These are phyloP conservation scores for Mycosphaerelloides madeirae DNA, from an alignment of 2,329 filamentous ascomycete species.

Conservation along the genomic window DNA sequence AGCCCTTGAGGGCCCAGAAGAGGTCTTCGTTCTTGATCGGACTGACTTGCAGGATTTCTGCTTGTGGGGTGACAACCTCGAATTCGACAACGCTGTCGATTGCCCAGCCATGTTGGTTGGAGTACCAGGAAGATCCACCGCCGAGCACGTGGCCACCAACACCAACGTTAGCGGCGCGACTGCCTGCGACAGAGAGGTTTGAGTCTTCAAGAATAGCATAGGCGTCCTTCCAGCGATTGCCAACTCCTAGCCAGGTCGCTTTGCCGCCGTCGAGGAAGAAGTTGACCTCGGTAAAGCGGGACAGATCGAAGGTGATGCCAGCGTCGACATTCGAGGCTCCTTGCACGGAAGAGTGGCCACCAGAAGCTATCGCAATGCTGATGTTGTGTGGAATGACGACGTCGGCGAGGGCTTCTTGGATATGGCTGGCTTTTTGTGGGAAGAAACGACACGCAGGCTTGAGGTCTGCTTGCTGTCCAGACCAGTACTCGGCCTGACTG, in stretches of 20 bases:
- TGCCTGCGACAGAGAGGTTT: conserved; percentile 42
- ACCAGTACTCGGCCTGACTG: conserved; percentile 10
- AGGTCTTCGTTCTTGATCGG: conserved; percentile 20
- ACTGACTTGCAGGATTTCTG: conserved; percentile 18
- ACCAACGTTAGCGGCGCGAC: conserved; percentile 41
- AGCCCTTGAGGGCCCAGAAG: conserved; percentile 27
- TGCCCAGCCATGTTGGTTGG: conserved; percentile 45
- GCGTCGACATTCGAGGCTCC: conserved; percentile 24
- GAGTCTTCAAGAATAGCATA: conserved; percentile 38
- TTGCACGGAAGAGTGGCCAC: conserved; percentile 23
- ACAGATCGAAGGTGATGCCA: conserved; percentile 28
- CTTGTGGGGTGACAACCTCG: conserved; percentile 24
- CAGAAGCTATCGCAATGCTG: conserved; percentile 24
- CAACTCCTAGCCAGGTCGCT: conserved; percentile 37
- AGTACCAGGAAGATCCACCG: conserved; percentile 47
- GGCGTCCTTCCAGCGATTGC: conserved; percentile 43
- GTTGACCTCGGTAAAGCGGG: conserved; percentile 13
- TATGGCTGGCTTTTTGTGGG: conserved; percentile 10
- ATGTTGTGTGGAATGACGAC: conserved; percentile 14
- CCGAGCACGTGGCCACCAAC: conserved; percentile 45
- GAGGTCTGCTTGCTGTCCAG: conserved; percentile 9
- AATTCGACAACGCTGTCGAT: conserved; percentile 32
- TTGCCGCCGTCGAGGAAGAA: conserved; percentile 11
- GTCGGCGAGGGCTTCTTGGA: conserved; percentile 18
- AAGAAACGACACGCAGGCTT: conserved; percentile 16